Evolutionary conservation across 768 basidiomycete species (phyloP), one percentile per base, ranked within the genome.

Genomic region (Mycena vulgaris): DNA sequence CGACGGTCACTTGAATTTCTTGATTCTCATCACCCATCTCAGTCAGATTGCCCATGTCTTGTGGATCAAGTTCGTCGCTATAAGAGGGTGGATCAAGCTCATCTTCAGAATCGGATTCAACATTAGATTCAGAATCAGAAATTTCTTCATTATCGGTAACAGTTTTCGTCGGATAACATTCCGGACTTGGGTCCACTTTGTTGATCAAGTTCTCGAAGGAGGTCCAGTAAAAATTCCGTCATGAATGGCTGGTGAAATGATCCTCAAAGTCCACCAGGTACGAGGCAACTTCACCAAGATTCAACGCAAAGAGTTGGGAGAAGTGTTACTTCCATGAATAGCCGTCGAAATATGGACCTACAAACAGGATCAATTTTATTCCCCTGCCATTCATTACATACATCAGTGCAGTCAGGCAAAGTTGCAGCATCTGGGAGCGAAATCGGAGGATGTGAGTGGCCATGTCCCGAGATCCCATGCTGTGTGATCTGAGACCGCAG

Each of bases 191-290:
- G 14, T 39, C n/a, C 19, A 59, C 57, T 31, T 60, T 67, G 37
- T 67, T 52, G 37, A 67, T 67, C 5, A 67, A 45, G 1, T 21
- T 16, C 33, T 67, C 66, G 27, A 67, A 67, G 11, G 66, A n/a
- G 5, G 60, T 49, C 80, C 78, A 81, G 53, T 75, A 80, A 21
- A 81, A 59, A 31, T 73, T 70, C 1, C 53, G 30, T 56, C 71
- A 81, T 4, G 47, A 17, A 57, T 80, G 79, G 42, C 74, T 78
- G 1, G 78, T 78, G 48, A 75, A 81, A 21, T 79, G 76, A 51
- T 81, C 78, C 21, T 78, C 77, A 9, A 68, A 74, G 27, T 75
- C 78, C 45, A 76, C 28, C 0, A 79, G 57, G 57, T 79, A 78
- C 2, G 73, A 75, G 16, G 69, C 71, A 0, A 81, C 77, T 60